Evolutionary conservation across 2,329 filamentous ascomycete genomes (phyloP).

Genomic region (Clonostachys sp.): DNA sequence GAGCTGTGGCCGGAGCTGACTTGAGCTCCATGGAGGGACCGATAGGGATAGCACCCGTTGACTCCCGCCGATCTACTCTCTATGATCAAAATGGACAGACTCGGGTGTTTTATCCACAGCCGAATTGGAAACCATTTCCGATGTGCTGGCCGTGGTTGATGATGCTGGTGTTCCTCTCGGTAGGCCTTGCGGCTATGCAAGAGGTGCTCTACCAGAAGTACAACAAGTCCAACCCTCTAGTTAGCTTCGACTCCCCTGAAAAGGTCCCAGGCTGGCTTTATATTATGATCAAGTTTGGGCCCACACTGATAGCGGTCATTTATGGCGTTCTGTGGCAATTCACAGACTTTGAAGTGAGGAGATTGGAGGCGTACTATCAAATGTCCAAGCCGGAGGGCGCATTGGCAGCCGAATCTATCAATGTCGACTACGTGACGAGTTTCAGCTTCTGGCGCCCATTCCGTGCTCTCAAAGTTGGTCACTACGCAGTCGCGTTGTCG

Average conservation of each 20-base stretch:
- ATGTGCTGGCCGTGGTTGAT: constrained; percentile 60
- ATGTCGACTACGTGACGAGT: constrained; percentile 69
- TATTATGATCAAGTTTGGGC: constrained; percentile 60
- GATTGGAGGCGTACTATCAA: constrained; percentile 64
- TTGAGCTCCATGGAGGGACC: constrained; percentile 46
- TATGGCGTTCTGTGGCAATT: constrained; percentile 65
- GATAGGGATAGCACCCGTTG: constrained; percentile 13
- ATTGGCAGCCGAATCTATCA: constrained; percentile 61
- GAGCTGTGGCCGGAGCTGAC: constrained; percentile 27
- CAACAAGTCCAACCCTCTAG: constrained; percentile 29
- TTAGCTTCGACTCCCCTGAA: constrained; percentile 42
- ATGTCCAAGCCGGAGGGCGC: constrained; percentile 57
- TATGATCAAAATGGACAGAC: constrained; percentile 20
- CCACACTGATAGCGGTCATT: constrained; percentile 55
- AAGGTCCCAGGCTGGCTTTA: constrained; percentile 48
- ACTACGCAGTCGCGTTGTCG: constrained; percentile 65
- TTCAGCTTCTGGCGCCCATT: constrained; percentile 63
- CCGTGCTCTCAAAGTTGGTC: constrained; percentile 54
- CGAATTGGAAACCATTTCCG: constrained; percentile 62
- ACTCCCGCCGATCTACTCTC: constrained; percentile 29
- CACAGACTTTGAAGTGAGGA: constrained; percentile 60
- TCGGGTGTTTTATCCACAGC: constrained; percentile 55
- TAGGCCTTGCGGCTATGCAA: constrained; percentile 43
- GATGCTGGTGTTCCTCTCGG: constrained; percentile 47
- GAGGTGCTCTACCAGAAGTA: constrained; percentile 53